Conservation (phyloP, 805 yeast species). For the Blastobotrys parvus region DNA sequence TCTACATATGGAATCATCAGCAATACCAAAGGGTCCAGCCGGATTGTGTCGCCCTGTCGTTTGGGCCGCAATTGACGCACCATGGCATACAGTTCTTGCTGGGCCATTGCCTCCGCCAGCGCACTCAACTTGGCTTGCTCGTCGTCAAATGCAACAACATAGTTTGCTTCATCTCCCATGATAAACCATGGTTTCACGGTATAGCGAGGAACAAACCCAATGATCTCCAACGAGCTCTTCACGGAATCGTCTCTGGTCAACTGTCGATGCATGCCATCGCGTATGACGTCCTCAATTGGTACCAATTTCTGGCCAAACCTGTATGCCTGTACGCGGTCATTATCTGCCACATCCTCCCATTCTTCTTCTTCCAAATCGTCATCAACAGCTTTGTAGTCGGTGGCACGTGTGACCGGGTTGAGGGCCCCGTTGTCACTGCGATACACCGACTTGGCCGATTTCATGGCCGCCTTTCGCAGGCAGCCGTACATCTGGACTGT, state of each 20-base stretch:
- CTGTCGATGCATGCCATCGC: too few species aligned
- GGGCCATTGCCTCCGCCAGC: slow-evolving; percentile 45
- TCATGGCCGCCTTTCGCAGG: not conserved
- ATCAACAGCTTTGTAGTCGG: slow-evolving; percentile 2
- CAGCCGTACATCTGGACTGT: not conserved
- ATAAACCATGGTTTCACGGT: slow-evolving; percentile 52
- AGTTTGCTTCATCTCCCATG: slow-evolving; percentile 45
- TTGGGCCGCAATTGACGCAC: too few species aligned
- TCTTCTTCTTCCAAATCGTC: slow-evolving; percentile 24
- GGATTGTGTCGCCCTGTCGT: too few species aligned
- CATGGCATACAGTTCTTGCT: slow-evolving; percentile 41
- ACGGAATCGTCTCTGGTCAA: slow-evolving; percentile 33
- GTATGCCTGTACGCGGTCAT: slow-evolving; percentile 49
- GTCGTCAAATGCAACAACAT: slow-evolving; percentile 40
- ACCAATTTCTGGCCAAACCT: slow-evolving; percentile 55
- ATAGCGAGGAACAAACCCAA: slow-evolving; percentile 46
- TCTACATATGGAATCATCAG: slow-evolving; percentile 44
- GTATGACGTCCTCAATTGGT: slow-evolving; percentile 36
- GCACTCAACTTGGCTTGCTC: slow-evolving; percentile 34
- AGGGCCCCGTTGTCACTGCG: not conserved
- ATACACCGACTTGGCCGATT: not conserved
- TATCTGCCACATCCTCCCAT: slow-evolving; percentile 29
- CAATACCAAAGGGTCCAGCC: slow-evolving; percentile 31
- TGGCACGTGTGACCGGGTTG: not conserved
- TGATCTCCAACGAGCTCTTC: slow-evolving; percentile 49